Conservation (phyloP, 441 rosid species). For the Metrosideros polymorpha region DNA sequence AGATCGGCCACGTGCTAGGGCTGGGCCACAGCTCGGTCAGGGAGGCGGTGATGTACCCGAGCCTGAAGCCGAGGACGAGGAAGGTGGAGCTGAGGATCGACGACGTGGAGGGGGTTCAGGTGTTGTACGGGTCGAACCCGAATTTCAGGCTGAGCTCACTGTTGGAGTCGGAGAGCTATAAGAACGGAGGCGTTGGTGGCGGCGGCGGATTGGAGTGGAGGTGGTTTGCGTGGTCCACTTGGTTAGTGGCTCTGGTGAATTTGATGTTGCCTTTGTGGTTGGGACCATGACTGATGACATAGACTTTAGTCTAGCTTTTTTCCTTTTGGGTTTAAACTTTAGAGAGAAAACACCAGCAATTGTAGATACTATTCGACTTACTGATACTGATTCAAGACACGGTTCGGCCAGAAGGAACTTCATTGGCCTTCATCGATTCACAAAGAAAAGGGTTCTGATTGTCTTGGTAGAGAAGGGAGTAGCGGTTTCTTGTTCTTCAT, state of each 20-base stretch:
- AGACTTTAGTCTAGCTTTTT: not conserved
- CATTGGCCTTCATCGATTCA: not conserved
- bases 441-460: not conserved
- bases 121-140: constrained; percentile 10
- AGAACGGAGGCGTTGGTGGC: not conserved
- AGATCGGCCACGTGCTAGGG: constrained; percentile 13
- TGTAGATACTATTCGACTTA: not conserved
- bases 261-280: not conserved
- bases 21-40: constrained; percentile 5
- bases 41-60: constrained; percentile 16
- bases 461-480: not conserved
- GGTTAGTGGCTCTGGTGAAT: not conserved
- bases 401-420: not conserved
- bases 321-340: not conserved
- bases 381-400: not conserved
- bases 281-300: not conserved
- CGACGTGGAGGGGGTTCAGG: constrained; percentile 15
- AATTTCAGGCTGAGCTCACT: constrained; percentile 12
- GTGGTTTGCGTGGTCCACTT: not conserved
- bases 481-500: not conserved
- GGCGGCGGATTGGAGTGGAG: not conserved
- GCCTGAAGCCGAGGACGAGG: constrained; percentile 9
- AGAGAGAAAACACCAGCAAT: not conserved
- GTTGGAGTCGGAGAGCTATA: constrained; percentile 1
- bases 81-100: constrained; percentile 11